Base-by-base conservation (phyloP, 176 grass and related monocot genomes). In the Zoysia japonica region DNA sequence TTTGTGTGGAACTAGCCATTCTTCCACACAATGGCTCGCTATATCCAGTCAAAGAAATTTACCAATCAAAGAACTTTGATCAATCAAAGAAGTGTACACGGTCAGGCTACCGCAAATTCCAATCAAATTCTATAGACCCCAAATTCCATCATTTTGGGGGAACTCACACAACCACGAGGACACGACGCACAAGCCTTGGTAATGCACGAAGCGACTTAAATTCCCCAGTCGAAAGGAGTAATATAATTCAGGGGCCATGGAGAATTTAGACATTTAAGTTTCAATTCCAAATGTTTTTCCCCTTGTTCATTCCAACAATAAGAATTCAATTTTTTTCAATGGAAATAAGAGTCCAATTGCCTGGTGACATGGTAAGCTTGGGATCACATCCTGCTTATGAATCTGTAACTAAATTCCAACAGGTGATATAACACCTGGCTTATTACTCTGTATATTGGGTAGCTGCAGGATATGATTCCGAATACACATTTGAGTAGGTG, bases 401-500 rank as follows among this genome's bases (percentile, higher is more conserved):
- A 3, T 52, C 12, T 52, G 11, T 52, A 52, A 14, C 50, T 14
- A 52, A 3, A 14, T 12, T 52, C 14, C 50, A 52, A 5, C 52
- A 5, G 3, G 47, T 5, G 81, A 85, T 15, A 70, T 20, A 20
- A 4, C 47, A n/a, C 41, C 67, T 39, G 42, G 72, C 39, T n/a
- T 71, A 28, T 14, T 17, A 2, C 16, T 12, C 37, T 2, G 72
- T 60, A 36, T 70, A 74, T 38, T 38, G 42, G 47, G 63, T 61
- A 69, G 48, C 70, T 48, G 6, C 43, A 59, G 82, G 67, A 67
- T 64, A 19, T 45, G 70, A 52, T 51, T 74, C 79, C 3, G 43
- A 57, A 69, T 67, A 68, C 41, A 63, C 5, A 61, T 59, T 42
- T 35, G 71, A 89, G 85, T 81, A 59, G 7, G 73, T 50, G 15